Base-by-base conservation (phyloP, 2,329 filamentous ascomycete species). In the Coniochaeta prunicola region DNA sequence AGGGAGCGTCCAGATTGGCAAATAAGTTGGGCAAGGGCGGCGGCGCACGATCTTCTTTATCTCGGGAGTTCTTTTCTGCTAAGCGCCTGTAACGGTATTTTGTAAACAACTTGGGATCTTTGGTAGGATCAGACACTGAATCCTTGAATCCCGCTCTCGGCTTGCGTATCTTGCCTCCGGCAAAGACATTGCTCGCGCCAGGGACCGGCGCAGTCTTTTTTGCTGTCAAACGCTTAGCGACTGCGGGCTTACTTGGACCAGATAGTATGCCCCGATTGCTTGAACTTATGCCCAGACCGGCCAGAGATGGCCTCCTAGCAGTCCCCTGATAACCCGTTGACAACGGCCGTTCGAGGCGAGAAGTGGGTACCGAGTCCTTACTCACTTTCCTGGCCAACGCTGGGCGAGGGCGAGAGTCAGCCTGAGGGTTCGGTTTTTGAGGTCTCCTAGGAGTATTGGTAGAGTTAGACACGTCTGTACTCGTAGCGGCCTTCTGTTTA, bases 141-240 rank as follows among this genome's bases (percentile, higher is more conserved):
- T 78, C 73, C 15, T 63, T 65, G 3, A 83, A 66, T 13, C 63
- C 73, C 1, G 58, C 48, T 15, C 75, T 70, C 21, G 65, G 64
- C 61, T 74, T 78, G 31, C 64, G 68, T 28, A 63, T 67, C 59
- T 71, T 78, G 1, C 80, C 79, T 10, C 71, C 71, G 7, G 67
- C 62, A 54, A 83, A 83, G 1, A 83, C 73, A 59, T 82, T 83
- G 38, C 53, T 36, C 40, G 28, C 40, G 12, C 57, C 57, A 33
- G 53, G 28, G 4, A 55, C 30, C 8, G n/a, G 30, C 12, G 19
- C 36, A 38, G 58, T 59, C 34, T 34, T 30, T 26, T 58, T 57
- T 54, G 53, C 40, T 30, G 33, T 34, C 13, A 57, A 34, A 7
- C 17, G 50, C 9, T 38, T 26, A n/a, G 30, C 10, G n/a, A n/a